Percentiles rank a stretch among this genome's conserved stretches.
Conservation (phyloP, 257 asterid species). For the Misopates orontium region DNA sequence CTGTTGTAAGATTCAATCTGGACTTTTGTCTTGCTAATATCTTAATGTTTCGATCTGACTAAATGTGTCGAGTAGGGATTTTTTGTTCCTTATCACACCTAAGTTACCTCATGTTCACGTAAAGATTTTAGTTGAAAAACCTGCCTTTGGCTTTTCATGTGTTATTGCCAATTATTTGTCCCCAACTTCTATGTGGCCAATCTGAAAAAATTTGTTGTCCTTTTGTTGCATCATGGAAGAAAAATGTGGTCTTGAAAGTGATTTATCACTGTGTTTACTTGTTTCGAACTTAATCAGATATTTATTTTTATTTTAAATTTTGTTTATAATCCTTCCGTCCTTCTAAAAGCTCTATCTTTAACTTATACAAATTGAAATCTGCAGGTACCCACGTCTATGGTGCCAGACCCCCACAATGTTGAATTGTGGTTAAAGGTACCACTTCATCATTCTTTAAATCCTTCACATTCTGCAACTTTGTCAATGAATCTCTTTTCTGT, state of each 20-base stretch:
- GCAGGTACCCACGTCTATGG: slow-evolving; percentile 69
- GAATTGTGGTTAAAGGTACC: slow-evolving; percentile 93
- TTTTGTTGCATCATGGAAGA: background rate
- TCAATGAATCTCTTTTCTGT: slow-evolving; percentile 14
- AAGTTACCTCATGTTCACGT: background rate
- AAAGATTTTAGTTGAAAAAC: too few species aligned
- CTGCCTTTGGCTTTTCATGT: too few species aligned
- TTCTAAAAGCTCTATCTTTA: slow-evolving; percentile 14
- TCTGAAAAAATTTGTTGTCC: background rate
- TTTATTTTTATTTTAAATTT: background rate
- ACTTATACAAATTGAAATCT: slow-evolving; percentile 3
- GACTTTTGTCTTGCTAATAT: background rate
- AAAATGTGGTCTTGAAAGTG: too few species aligned
- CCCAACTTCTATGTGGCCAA: background rate
- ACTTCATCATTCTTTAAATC: background rate
- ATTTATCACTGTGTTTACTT: background rate
- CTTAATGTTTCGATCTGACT: slow-evolving; percentile 8
- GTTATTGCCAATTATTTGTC: background rate
- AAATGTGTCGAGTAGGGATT: background rate
- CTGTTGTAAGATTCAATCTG: slow-evolving; percentile 60
- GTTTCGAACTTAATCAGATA: background rate
- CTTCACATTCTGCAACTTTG: slow-evolving; percentile 19
- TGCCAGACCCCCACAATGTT: slow-evolving; percentile 85
- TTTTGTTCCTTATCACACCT: background rate
- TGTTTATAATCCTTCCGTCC: slow-evolving; percentile 8